Evolutionary conservation across 345 rosid species (phyloP).

Genomic region (Anacardium occidentale): DNA sequence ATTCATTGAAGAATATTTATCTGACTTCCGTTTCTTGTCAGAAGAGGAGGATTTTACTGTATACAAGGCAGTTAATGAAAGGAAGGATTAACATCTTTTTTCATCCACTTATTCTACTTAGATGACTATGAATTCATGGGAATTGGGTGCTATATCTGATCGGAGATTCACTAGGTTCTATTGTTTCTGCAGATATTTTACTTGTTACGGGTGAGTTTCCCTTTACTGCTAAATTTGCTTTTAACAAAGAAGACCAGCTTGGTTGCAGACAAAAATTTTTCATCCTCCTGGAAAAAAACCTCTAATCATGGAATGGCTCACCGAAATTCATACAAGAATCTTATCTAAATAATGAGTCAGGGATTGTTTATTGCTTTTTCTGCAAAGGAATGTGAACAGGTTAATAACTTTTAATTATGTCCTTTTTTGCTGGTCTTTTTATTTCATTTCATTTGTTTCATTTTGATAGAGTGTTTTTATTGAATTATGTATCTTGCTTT

Average conservation of each 20-base stretch:
- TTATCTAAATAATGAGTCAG: constrained; percentile 84
- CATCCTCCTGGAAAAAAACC: constrained; percentile 16
- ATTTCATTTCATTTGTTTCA: background rate
- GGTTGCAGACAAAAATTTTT: constrained; percentile 38
- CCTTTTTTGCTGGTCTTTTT: background rate
- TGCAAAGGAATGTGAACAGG: constrained; percentile 96
- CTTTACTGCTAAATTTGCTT: constrained; percentile 17
- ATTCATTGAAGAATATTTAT: background rate
- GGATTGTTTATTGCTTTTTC: constrained; percentile 96
- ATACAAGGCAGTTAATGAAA: constrained; percentile 25
- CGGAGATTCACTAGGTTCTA: constrained; percentile 36
- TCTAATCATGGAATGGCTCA: constrained; percentile 78
- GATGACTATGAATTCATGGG: constrained; percentile 31
- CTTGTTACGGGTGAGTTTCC: constrained; percentile 30
- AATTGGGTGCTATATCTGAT: constrained; percentile 37
- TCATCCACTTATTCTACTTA: constrained; percentile 15
- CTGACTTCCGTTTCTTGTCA: background rate
- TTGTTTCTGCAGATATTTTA: constrained; percentile 39
- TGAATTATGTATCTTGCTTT: background rate
- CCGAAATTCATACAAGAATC: constrained; percentile 71
- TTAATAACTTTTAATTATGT: constrained; percentile 25
- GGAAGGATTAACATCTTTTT: constrained; percentile 22
- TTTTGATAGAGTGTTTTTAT: constrained; percentile 2
- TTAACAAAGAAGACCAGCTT: constrained; percentile 19
- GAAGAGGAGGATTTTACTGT: constrained; percentile 15